Conservation (phyloP, 495 filamentous ascomycete genomes). For the Talaromyces nanjingensis region DNA sequence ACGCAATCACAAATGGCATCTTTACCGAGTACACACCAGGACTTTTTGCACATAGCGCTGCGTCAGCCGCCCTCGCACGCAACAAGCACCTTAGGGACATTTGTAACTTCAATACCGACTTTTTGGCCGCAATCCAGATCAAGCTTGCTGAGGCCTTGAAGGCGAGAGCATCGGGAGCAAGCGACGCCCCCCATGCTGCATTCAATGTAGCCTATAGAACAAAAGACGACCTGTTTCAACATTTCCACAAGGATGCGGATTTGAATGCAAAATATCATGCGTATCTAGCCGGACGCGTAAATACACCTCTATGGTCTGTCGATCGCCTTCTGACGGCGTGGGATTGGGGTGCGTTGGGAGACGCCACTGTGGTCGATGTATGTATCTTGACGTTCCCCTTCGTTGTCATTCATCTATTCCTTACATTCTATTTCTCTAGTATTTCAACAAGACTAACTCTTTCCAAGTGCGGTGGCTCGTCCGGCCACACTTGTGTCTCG, state of each 20-base stretch:
- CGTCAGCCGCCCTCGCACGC: constrained; percentile 14
- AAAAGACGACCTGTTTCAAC: constrained; percentile 18
- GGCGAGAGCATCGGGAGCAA: constrained; percentile 12
- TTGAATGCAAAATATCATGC: constrained; percentile 14
- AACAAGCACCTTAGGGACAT: constrained; percentile 11
- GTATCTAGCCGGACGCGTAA: constrained; percentile 16
- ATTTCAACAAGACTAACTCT: neutral
- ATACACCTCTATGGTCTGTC: constrained; percentile 17
- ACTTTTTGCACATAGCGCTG: constrained; percentile 26
- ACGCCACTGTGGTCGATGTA: constrained; percentile 18
- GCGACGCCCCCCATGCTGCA: constrained; percentile 18
- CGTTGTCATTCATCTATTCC: neutral
- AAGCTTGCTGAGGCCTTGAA: constrained; percentile 18
- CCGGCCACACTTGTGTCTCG: constrained; percentile 29
- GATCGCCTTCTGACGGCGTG: constrained; percentile 15
- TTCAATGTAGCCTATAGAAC: constrained; percentile 26
- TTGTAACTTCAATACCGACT: constrained; percentile 14
- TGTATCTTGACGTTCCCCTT: neutral
- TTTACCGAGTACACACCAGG: constrained; percentile 23
- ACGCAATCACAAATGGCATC: constrained; percentile 27
- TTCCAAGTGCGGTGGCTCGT: constrained; percentile 33
- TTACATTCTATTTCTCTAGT: neutral
- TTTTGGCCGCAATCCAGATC: constrained; percentile 15
- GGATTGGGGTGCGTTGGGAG: constrained; percentile 11
- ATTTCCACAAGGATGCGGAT: constrained; percentile 9